These are phyloP conservation scores for Ophiocordyceps australis DNA, from an alignment of 2,329 filamentous ascomycete genomes.

Conservation along the genomic window DNA sequence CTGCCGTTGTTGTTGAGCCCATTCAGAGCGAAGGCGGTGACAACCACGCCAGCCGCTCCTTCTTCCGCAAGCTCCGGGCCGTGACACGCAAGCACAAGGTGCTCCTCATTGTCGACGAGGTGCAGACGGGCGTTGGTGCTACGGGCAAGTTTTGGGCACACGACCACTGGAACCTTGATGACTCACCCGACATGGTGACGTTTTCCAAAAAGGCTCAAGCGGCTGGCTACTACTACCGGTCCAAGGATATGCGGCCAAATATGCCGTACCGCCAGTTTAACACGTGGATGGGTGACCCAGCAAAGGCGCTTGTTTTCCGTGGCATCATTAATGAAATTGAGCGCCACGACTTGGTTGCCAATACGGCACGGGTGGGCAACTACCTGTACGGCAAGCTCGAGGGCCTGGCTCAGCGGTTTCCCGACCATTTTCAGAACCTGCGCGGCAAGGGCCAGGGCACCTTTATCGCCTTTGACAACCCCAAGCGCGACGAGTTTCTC, in stretches of 20 bases:
- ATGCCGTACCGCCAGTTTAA: slow-evolving; percentile 95
- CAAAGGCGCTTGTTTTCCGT: slow-evolving; percentile 68
- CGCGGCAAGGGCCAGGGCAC: slow-evolving; percentile 78
- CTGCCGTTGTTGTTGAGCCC: slow-evolving; percentile 72
- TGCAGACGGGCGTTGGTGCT: slow-evolving; percentile 83
- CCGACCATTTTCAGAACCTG: slow-evolving; percentile 63
- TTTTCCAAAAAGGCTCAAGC: slow-evolving; percentile 94
- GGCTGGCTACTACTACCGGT: slow-evolving; percentile 80
- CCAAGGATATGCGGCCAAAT: slow-evolving; percentile 66
- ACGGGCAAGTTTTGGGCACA: slow-evolving; percentile 95
- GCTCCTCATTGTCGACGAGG: slow-evolving; percentile 82
- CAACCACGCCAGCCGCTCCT: slow-evolving; percentile 76
- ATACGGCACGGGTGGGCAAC: slow-evolving; percentile 61
- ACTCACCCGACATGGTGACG: slow-evolving; percentile 82
- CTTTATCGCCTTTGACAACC: slow-evolving; percentile 83
- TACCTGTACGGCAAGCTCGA: slow-evolving; percentile 61
- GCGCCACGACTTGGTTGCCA: slow-evolving; percentile 55
- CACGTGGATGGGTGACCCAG: slow-evolving; percentile 92
- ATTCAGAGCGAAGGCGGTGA: slow-evolving; percentile 90
- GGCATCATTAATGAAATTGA: slow-evolving; percentile 72
- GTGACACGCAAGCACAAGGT: slow-evolving; percentile 62
- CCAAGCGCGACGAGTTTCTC: slow-evolving; percentile 62
- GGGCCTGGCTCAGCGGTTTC: slow-evolving; percentile 49
- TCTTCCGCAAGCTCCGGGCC: slow-evolving; percentile 71
- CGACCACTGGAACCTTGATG: slow-evolving; percentile 73